Evolutionary conservation across 352 stramenopile species (phyloP).

Genomic region (Elongisporangium senticosum): DNA sequence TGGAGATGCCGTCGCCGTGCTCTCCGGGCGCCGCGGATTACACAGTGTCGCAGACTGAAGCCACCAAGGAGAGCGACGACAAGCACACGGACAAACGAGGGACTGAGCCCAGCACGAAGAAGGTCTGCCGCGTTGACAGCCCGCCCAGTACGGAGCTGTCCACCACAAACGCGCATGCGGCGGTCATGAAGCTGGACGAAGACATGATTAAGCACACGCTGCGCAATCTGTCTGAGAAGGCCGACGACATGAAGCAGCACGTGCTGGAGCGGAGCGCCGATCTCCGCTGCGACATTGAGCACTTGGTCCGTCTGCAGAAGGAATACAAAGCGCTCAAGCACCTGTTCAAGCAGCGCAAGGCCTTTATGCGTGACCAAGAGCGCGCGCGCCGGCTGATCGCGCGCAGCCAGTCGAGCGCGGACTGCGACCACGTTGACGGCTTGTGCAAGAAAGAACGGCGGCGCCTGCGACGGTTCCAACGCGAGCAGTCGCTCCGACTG

Average conservation of each 20-base stretch:
- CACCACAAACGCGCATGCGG: not conserved
- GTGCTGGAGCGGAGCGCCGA: not conserved
- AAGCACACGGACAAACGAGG: slow-evolving; percentile 3
- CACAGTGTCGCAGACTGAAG: not conserved
- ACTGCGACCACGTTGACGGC: slow-evolving; percentile 8
- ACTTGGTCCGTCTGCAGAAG: slow-evolving; percentile 20
- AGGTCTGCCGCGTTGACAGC: not conserved
- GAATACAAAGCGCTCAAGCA: slow-evolving; percentile 35
- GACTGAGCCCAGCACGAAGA: not conserved
- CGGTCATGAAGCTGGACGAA: not conserved
- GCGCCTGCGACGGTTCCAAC: slow-evolving; percentile 31
- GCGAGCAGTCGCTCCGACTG: slow-evolving; percentile 43
- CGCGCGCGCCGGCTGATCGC: slow-evolving; percentile 27
- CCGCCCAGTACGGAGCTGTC: not conserved
- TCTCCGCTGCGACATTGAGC: slow-evolving; percentile 16
- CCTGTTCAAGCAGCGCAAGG: slow-evolving; percentile 31
- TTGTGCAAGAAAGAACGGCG: slow-evolving; percentile 37
- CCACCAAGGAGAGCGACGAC: not conserved
- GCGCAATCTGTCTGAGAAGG: not conserved
- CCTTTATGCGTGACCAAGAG: slow-evolving; percentile 23
- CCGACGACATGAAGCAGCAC: not conserved
- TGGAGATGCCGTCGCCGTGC: not conserved
- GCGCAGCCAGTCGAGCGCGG: slow-evolving; percentile 9
- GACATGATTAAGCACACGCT: not conserved
- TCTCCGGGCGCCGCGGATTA: not conserved